Base-by-base conservation (phyloP, 345 rosid genomes). In the Moringa oleifera region DNA sequence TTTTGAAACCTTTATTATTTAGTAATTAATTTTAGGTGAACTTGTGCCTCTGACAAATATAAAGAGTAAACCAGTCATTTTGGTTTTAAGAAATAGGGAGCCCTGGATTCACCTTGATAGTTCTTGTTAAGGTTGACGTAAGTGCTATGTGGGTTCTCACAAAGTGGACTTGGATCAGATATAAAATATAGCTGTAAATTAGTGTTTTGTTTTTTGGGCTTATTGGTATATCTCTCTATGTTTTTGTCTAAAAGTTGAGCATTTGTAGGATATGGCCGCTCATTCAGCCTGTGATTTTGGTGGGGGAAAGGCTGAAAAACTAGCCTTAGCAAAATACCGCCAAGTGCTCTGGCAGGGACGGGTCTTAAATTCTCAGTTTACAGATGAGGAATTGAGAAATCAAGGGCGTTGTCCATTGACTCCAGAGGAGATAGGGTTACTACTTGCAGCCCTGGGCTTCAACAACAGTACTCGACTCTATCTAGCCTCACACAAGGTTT, bases 351-450 rank as follows among this genome's bases (percentile, higher is more conserved):
- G 97, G 97, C 96, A 91, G 77, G 96, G 97, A 79, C 79, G 96
- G 71, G 97, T 91, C 56, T 65, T 90, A 49, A 94, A 94, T 71
- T 83, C 96, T 51, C 96, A 85, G 75, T 85, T 85, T 68, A 82
- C 93, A 11, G 83, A 90, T 54, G 85, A 81, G 55, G 93, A 85
- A 81, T 77, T 94, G 64, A 83, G 97, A 68, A 74, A 63, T 75
- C 89, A 88, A 68, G 99, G 99, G n/a, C 93, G 97, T 25, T 90
- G 99, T 71, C 99, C 97, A 1, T 80, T 94, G 78, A 94, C 97
- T 46, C 99, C 97, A 0, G 99, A 94, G 74, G 96, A 94, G 81
- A 81, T 90, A 61, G 97, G 99, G 46, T 76, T 91, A 67, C 72
- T 95, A 50, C 86, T 95, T 20, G 81, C 90, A 31, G 99, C 95